Base-by-base conservation (phyloP, 1,139 yeast genomes). In the Saccharomyces uvarum region DNA sequence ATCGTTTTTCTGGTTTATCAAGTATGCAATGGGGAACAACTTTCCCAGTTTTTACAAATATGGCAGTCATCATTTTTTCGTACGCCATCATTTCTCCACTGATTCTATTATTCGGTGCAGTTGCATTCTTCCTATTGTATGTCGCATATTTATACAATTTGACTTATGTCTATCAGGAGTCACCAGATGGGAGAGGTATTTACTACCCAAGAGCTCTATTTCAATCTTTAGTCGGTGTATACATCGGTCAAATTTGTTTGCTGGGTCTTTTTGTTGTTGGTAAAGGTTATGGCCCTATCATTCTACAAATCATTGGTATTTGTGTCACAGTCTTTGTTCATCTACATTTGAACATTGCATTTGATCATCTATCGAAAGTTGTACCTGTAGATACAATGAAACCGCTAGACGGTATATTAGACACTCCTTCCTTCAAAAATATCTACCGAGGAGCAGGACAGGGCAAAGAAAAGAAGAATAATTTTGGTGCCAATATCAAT, bases 251-350 rank as follows among this genome's bases (percentile, higher is more conserved):
- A 71, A 71, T 90, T 32, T 88, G 96, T 74, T 68, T 93, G 66
- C 73, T 91, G 60, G 97, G 95, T 55, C 76, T 93, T 59, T 89
- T 90, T 68, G 88, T 83, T 28, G 89, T 90, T 65, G 95, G 96
- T 60, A 88, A 89, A 77, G 88, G 95, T 55, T 91, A 97, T 97
- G 97, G 96, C 46, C 95, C 96, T 50, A 79, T 91, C 60, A 91
- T 81, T 14, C 73, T 93, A 53, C 89, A 87, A 70, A 85, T 81
- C 7, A 77, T 88, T 55, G 75, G 84, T 54, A 65, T 89, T 14
- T 81, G 76, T 14, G 75, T 79, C 59, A 89, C 97, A 0, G 78
- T 80, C 3, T 80, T 82, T 64, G 77, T 81, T 55, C 97, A 93
- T 66, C 47, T 81, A 38, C 76, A 80, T 57, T 70, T 91, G 64